Conservation (phyloP, 257 asterid genomes). For the Fraxinus anomala region DNA sequence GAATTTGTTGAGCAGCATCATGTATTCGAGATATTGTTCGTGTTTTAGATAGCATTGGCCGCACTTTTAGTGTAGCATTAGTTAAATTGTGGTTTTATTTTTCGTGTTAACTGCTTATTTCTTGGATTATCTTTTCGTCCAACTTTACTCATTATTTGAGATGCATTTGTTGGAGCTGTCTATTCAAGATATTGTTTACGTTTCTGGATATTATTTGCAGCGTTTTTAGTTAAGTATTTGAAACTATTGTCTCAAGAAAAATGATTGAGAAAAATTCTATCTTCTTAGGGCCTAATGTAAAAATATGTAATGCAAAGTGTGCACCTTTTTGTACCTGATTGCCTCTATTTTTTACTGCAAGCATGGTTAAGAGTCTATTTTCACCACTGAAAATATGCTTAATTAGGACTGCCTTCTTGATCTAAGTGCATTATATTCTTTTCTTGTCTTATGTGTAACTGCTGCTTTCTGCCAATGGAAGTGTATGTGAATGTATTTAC, state of each 20-base stretch:
- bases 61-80: background rate
- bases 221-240: background rate
- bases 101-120: background rate
- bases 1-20: conserved; percentile 10
- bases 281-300: background rate
- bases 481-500: background rate
- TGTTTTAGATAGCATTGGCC: background rate
- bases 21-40: background rate
- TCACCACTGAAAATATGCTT: background rate
- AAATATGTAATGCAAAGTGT: background rate
- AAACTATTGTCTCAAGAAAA: background rate
- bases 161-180: conserved; percentile 6
- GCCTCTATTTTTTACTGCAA: background rate
- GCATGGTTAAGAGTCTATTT: conserved; percentile 8
- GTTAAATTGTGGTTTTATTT: conserved; percentile 36
- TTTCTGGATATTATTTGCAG: background rate
- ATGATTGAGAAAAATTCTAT: background rate
- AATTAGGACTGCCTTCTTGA: background rate
- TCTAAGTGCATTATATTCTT: background rate
- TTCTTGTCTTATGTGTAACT: conserved; percentile 5
- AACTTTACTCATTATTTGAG: conserved; percentile 5
- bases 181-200: background rate
- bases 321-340: background rate
- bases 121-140: conserved; percentile 12
- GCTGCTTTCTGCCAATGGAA: conserved; percentile 5